These are phyloP conservation scores for Vigna hirtella DNA, from an alignment of 306 rosid species.

Conservation along the genomic window DNA sequence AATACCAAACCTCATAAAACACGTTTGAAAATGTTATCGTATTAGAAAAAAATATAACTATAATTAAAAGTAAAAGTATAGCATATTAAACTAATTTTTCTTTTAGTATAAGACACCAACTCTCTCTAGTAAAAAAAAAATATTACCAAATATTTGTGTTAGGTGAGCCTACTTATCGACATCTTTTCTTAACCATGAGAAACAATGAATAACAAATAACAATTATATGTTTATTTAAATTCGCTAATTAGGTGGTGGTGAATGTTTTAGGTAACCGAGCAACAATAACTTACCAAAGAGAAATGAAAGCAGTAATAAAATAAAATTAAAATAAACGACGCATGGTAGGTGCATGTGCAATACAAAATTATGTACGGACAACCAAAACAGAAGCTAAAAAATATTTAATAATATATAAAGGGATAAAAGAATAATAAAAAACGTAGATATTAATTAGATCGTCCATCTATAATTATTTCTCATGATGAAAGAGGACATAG, in stretches of 20 bases:
- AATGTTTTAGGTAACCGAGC: neutral
- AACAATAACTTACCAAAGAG: neutral
- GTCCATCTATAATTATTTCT: neutral
- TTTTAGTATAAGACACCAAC: neutral
- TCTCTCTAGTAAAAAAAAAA: neutral
- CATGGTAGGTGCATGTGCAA: neutral
- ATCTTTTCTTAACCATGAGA: neutral
- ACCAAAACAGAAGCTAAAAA: neutral
- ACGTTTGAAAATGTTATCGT: too few species aligned
- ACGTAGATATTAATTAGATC: neutral
- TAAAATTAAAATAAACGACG: neutral
- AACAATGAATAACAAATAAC: neutral
- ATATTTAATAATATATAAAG: neutral
- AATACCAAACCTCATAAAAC: too few species aligned
- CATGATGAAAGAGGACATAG: neutral
- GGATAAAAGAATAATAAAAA: too few species aligned
- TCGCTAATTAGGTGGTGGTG: neutral
- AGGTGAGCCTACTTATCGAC: neutral
- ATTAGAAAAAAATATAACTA: neutral
- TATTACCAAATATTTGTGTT: too few species aligned
- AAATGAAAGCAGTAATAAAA: neutral
- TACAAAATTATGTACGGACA: neutral
- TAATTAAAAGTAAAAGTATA: neutral
- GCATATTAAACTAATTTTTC: neutral
- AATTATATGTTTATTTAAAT: neutral